Evolutionary conservation across 805 yeast genomes (phyloP).

Genomic region (Huiozyma naganishii): DNA sequence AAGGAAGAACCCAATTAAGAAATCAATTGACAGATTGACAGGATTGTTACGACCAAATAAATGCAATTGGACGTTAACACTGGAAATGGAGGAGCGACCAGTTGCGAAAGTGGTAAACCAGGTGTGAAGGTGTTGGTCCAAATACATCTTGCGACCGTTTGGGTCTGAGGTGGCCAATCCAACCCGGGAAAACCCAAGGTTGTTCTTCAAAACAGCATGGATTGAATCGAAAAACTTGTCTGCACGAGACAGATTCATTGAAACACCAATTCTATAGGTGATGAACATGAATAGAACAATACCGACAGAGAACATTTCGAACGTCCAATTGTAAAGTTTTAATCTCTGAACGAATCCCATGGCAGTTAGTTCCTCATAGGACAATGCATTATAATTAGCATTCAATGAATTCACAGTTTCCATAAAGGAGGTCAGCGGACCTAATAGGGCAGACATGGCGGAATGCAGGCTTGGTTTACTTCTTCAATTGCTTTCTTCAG

Average conservation of each 20-base stretch:
- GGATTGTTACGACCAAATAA: constrained; percentile 75
- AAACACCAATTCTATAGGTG: constrained; percentile 48
- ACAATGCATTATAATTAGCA: constrained; percentile 21
- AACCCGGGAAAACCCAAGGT: constrained; percentile 57
- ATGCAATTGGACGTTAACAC: constrained; percentile 48
- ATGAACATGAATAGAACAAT: constrained; percentile 40
- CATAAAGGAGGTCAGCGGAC: constrained; percentile 1
- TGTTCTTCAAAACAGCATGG: constrained; percentile 42
- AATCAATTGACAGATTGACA: constrained; percentile 56
- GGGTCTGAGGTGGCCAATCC: constrained; percentile 18
- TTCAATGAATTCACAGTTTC: constrained; percentile 17
- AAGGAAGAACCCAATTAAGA: constrained; percentile 45
- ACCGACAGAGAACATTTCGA: constrained; percentile 50
- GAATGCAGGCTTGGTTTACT: neutral
- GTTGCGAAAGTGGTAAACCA: constrained; percentile 61
- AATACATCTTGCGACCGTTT: constrained; percentile 27
- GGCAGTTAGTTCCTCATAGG: constrained; percentile 42
- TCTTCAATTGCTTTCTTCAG: too few relatives aligned
- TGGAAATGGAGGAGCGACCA: constrained; percentile 72
- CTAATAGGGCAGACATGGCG: constrained; percentile 4
- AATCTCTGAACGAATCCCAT: constrained; percentile 54
- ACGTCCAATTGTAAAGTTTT: constrained; percentile 57
- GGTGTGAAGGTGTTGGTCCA: constrained; percentile 25
- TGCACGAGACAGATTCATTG: constrained; percentile 47
- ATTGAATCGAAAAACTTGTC: constrained; percentile 40